Evolutionary conservation across 495 filamentous ascomycete genomes (phyloP).

Genomic region (Podospora tetraspora): DNA sequence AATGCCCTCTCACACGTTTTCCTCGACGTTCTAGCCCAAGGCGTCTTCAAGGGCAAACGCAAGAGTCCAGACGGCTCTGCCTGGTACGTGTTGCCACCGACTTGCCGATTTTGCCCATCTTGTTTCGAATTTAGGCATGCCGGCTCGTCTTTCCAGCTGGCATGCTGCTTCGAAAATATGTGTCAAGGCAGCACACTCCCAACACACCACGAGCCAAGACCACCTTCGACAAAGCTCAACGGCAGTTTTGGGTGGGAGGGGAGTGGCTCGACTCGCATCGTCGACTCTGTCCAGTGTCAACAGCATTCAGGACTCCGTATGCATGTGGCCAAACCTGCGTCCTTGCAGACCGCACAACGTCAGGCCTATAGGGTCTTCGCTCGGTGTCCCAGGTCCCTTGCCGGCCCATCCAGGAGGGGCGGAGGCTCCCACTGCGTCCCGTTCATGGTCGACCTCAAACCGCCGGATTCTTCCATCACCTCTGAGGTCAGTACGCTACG

Average conservation of each 20-base stretch:
- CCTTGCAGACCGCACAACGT: background rate
- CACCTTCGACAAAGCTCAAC: background rate
- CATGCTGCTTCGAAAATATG: background rate
- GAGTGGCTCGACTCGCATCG: background rate
- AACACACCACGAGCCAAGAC: background rate
- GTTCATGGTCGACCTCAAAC: background rate
- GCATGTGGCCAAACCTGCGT: background rate
- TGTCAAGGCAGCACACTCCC: background rate
- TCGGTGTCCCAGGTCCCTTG: background rate
- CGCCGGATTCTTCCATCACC: background rate
- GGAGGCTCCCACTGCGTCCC: no score
- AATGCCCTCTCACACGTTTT: background rate
- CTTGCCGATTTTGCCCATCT: constrained; percentile 1
- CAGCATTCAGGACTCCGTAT: background rate
- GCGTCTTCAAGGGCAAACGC: background rate
- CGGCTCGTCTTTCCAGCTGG: constrained; percentile 6
- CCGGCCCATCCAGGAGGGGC: background rate
- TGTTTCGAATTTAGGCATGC: constrained; percentile 7
- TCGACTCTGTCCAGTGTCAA: background rate
- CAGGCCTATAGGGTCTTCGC: background rate
- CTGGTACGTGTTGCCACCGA: background rate
- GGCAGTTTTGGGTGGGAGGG: background rate
- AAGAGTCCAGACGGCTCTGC: background rate
- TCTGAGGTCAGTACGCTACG: background rate
- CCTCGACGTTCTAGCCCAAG: background rate